These are phyloP conservation scores for Alternaria sp. DNA, from an alignment of 2,329 filamentous ascomycete species.

Conservation along the genomic window DNA sequence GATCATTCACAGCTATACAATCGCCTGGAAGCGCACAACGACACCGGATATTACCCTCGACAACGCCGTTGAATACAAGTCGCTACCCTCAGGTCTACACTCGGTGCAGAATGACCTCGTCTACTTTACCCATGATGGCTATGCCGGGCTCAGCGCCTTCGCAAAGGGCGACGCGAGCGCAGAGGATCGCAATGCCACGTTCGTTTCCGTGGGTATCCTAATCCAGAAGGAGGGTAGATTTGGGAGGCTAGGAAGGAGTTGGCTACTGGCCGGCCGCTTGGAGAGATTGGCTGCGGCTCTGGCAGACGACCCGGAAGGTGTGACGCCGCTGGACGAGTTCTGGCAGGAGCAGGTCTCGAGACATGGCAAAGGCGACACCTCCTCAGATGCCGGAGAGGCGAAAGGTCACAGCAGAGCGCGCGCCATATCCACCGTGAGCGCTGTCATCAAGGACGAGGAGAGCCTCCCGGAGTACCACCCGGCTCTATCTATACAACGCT, in stretches of 20 bases:
- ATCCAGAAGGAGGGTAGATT: slow-evolving; percentile 75
- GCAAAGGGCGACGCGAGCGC: slow-evolving; percentile 81
- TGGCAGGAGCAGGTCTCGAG: slow-evolving; percentile 67
- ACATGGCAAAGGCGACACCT: background rate
- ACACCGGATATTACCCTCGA: slow-evolving; percentile 75
- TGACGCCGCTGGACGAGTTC: slow-evolving; percentile 73
- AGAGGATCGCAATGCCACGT: slow-evolving; percentile 82
- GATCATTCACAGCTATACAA: slow-evolving; percentile 66
- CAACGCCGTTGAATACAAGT: slow-evolving; percentile 93
- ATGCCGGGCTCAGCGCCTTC: slow-evolving; percentile 91
- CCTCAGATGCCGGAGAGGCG: background rate
- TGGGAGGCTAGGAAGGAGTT: slow-evolving; percentile 83
- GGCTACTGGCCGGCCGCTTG: slow-evolving; percentile 81
- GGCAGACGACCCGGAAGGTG: slow-evolving; percentile 69
- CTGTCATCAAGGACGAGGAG: slow-evolving; percentile 66
- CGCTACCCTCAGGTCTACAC: slow-evolving; percentile 89
- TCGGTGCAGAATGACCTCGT: slow-evolving; percentile 83
- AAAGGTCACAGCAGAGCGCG: slow-evolving; percentile 40
- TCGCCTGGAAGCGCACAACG: slow-evolving; percentile 82
- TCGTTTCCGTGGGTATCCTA: slow-evolving; percentile 89
- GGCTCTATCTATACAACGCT: slow-evolving; percentile 77
- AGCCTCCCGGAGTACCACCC: slow-evolving; percentile 80
- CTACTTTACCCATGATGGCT: slow-evolving; percentile 87
- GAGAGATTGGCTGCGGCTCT: slow-evolving; percentile 72
- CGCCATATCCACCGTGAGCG: slow-evolving; percentile 60